Evolutionary conservation across 2,329 filamentous ascomycete species (phyloP), one percentile per base, ranked within the genome.

Genomic region (Colletotrichum graminicola): DNA sequence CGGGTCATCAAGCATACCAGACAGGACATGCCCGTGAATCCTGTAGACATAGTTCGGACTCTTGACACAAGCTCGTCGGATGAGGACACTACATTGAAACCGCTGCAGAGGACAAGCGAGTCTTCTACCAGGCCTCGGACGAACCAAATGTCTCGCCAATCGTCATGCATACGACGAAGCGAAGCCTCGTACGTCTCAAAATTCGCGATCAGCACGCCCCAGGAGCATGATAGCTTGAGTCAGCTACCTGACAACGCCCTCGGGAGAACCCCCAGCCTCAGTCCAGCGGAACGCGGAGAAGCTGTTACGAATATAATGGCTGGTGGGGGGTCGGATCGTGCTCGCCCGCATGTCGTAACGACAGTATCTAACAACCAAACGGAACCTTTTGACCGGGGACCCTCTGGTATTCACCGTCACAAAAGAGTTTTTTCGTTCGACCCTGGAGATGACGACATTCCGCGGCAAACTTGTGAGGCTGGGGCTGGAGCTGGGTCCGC

Each of bases 401-500:
- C n/a, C 11, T 41, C 23, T 4, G 41, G 60, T 18, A 23, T 16
- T 26, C 14, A 41, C 26, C 63, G 68, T 14, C 66, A 78, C 62
- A 74, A 66, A 54, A 75, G 77, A 61, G 74, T 75, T 39, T 79
- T 79, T 57, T 79, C 77, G 3, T 79, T 79, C 62, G 75, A 77
- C 34, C 73, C 74, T 29, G 77, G 76, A 60, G 75, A 78, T 45
- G 75, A 78, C 63, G 71, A 36, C n/a, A 61, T 71, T n/a, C 67
- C 21, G 18, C 49, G 34, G 16, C 18, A 29, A 18, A 45, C 36
- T 11, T n/a, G 36, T 12, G 18, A 7, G 14, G 5, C 55, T 16
- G 12, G 36, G 8, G 18, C 12, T 26, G 29, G 10, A 5, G 3
- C 12, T 26, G 10, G 3, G 7, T 14, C 36, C 14, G 12, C 21